Percentiles rank a stretch among this genome's conserved stretches.
Conservation (phyloP, 352 stramenopile species). For the Pythium monospermum region DNA sequence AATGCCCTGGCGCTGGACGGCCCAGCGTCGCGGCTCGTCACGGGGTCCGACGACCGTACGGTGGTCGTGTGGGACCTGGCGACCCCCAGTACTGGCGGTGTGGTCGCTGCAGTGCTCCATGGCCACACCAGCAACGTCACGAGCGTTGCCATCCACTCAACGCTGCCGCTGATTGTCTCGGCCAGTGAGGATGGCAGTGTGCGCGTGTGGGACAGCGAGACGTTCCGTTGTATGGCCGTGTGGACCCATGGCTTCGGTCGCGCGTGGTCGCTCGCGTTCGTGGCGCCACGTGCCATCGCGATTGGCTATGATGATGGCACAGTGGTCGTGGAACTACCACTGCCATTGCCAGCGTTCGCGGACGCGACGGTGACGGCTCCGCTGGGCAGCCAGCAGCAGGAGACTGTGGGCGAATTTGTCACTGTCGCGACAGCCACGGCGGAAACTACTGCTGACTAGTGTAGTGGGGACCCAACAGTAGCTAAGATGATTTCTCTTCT, state of each 20-base stretch:
- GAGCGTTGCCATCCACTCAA: conserved; percentile 90
- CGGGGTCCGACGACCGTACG: conserved; percentile 84
- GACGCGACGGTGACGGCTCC: neutral
- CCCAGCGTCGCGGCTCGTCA: conserved; percentile 86
- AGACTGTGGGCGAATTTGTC: neutral
- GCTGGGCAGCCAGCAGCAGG: too few relatives aligned
- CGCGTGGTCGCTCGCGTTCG: conserved; percentile 79
- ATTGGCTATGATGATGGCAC: conserved; percentile 56
- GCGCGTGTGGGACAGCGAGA: conserved; percentile 44
- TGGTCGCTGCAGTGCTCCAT: conserved; percentile 83
- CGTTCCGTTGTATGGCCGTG: conserved; percentile 76
- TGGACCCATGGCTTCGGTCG: conserved; percentile 94
- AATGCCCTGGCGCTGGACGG: conserved; percentile 92
- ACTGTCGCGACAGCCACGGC: too few relatives aligned
- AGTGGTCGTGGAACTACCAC: conserved; percentile 4
- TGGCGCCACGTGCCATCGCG: conserved; percentile 38
- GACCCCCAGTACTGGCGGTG: conserved; percentile 90
- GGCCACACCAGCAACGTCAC: conserved; percentile 93
- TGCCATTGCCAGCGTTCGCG: neutral
- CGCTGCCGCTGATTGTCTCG: conserved; percentile 56
- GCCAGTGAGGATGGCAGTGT: conserved; percentile 88
- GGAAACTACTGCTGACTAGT: too few relatives aligned
- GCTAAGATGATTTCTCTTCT: too few relatives aligned
- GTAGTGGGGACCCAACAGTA: too few relatives aligned
- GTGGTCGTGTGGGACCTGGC: conserved; percentile 95